Base-by-base conservation (phyloP, 495 filamentous ascomycete genomes). In the Podospora pseudocomata region DNA sequence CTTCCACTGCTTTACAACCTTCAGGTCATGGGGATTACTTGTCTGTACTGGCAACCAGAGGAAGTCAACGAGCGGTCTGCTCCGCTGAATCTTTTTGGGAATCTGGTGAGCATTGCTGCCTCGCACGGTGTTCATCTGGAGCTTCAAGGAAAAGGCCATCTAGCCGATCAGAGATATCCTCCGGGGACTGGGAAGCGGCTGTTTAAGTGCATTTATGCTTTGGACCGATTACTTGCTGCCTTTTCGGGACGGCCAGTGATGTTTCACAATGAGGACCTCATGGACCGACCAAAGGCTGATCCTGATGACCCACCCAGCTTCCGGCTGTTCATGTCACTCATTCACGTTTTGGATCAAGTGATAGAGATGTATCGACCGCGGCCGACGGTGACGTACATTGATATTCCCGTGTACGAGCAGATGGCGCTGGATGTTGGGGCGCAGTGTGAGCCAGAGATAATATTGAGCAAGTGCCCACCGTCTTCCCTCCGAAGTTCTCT, bases 311-410 rank as follows among this genome's bases (percentile, higher is more conserved):
- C 74, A 6, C 80, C 83, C 0, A 76, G 73, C 44, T 85, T 85
- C 64, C 78, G 81, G 18, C 69, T 85, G 2, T 82, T 85, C 65
- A 75, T 85, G 26, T 73, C 80, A 53, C 73, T 85, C 39, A 74
- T 83, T 11, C 78, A 83, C 16, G 73, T 89, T 16, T 81, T 92
- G 4, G 86, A 90, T 56, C 83, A 83, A 32, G 86, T 91, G 60
- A 90, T 92, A 70, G 84, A 82, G 16, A 83, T 90, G 63, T 93
- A 93, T 70, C 82, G 90, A 6, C 89, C 89, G 1, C 77, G 78
- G 27, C 82, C 83, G 78, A 87, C 78, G 75, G 82, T 78, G 5
- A 66, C 70, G 23, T 72, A 79, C 27, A 73, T 81, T 44, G 85
- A 86, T 18, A 85, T 90, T 39, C 86, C 89, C 0, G 85, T 86